A percentile compares a stretch with the other conserved stretches of the same genome.
These are phyloP conservation scores for Microdochium paspali DNA, from an alignment of 2,329 filamentous ascomycete species.

Conservation along the genomic window DNA sequence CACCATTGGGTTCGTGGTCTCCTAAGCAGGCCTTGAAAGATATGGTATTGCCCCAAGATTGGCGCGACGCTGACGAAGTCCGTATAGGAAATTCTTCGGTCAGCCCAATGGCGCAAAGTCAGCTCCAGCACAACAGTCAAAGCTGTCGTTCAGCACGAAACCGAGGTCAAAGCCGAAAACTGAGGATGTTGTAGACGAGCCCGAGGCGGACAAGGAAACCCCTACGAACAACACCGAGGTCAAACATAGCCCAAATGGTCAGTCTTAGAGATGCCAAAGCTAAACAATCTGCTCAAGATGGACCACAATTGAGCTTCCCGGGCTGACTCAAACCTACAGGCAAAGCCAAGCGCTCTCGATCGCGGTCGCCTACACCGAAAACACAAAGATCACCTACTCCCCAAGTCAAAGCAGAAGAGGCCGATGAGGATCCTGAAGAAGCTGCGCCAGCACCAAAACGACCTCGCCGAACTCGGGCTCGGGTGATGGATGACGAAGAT, in stretches of 20 bases:
- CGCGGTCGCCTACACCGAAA: constrained; percentile 1
- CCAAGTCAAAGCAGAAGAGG: constrained; percentile 22
- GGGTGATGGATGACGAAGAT: constrained; percentile 41
- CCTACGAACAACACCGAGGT: constrained; percentile 22
- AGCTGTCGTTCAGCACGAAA: constrained; percentile 64
- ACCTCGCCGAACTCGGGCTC: constrained; percentile 33
- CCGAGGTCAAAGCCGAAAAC: constrained; percentile 23
- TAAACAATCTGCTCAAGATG: no score
- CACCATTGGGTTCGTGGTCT: constrained; percentile 19
- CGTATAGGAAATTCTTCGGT: constrained; percentile 76
- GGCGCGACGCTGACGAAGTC: constrained; percentile 4
- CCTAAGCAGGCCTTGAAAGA: not conserved
- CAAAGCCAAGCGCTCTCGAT: constrained; percentile 12
- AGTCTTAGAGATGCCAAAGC: not conserved
- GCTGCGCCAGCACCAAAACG: constrained; percentile 54
- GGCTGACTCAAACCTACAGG: not conserved
- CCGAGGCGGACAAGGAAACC: constrained; percentile 14
- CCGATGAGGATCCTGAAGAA: constrained; percentile 41
- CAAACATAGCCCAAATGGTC: not conserved
- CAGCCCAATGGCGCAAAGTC: constrained; percentile 50
- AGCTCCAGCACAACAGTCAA: constrained; percentile 64
- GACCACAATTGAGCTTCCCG: not conserved
- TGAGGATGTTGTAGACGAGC: constrained; percentile 8
- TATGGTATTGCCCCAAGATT: not conserved
- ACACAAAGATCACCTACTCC: constrained; percentile 12